These are phyloP conservation scores for Cercospora zeina DNA, from an alignment of 2,329 filamentous ascomycete species.

Conservation along the genomic window DNA sequence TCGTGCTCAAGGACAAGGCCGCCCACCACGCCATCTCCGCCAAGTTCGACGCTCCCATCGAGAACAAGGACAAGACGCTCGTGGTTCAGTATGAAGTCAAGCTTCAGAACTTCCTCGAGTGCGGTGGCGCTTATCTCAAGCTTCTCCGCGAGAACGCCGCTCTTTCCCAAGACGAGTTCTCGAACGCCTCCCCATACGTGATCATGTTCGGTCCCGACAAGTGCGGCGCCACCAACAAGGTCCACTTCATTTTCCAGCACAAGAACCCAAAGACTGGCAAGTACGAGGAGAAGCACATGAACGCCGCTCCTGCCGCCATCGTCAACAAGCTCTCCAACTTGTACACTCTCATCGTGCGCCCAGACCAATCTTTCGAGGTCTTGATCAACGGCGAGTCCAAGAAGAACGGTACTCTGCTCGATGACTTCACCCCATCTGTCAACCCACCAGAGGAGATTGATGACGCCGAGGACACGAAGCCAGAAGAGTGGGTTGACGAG, in stretches of 20 bases:
- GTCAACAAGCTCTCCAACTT: slow-evolving; percentile 91
- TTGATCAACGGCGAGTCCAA: slow-evolving; percentile 85
- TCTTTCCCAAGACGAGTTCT: slow-evolving; percentile 96
- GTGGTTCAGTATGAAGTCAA: slow-evolving; percentile 99
- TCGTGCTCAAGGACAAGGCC: slow-evolving; percentile 96
- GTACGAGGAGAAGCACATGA: slow-evolving; percentile 99
- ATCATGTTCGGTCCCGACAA: slow-evolving; percentile 99
- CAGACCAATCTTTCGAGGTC: slow-evolving; percentile 93
- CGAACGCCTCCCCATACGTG: slow-evolving; percentile 93
- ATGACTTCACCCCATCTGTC: slow-evolving; percentile 90
- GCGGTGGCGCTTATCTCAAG: slow-evolving; percentile 98
- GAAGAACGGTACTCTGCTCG: slow-evolving; percentile 86
- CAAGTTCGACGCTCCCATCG: slow-evolving; percentile 94
- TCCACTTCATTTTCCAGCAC: slow-evolving; percentile 98
- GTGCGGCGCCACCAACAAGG: slow-evolving; percentile 98
- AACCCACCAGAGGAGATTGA: slow-evolving; percentile 95
- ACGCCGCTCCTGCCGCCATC: slow-evolving; percentile 76
- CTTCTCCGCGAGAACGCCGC: slow-evolving; percentile 96
- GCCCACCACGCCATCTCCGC: slow-evolving; percentile 99
- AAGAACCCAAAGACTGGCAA: slow-evolving; percentile 99
- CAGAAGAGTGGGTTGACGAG: slow-evolving; percentile 92
- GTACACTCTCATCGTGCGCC: slow-evolving; percentile 94
- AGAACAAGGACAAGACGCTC: slow-evolving; percentile 95
- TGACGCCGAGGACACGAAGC: slow-evolving; percentile 90
- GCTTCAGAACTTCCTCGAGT: slow-evolving; percentile 94